Percentiles rank a stretch among this genome's conserved stretches.
Conservation (phyloP, 441 rosid genomes). For the Gossypium laxum region DNA sequence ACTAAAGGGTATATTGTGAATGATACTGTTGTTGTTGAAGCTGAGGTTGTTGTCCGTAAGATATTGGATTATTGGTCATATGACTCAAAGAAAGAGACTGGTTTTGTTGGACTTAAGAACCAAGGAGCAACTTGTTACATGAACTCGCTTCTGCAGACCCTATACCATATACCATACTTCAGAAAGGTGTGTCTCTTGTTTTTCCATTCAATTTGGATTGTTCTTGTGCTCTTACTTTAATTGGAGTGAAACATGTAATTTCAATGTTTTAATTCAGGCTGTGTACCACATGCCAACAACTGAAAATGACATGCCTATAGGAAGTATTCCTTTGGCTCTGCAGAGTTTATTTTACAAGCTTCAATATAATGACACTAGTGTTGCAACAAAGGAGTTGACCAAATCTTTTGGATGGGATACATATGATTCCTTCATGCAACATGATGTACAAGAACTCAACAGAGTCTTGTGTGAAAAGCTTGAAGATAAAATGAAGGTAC, state of each 20-base stretch:
- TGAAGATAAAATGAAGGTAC: slow-evolving; percentile 93
- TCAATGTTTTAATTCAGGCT: slow-evolving; percentile 41
- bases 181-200: slow-evolving; percentile 50
- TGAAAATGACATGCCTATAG: slow-evolving; percentile 77
- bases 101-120: slow-evolving; percentile 84
- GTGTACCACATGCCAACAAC: slow-evolving; percentile 97
- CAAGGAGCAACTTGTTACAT: slow-evolving; percentile 93
- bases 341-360: slow-evolving; percentile 91
- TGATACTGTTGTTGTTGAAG: slow-evolving; percentile 66
- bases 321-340: slow-evolving; percentile 83
- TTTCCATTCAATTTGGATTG: slow-evolving; percentile 12
- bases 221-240: neutral
- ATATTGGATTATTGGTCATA: slow-evolving; percentile 72
- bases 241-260: slow-evolving; percentile 20
- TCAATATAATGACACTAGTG: slow-evolving; percentile 77
- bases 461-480: slow-evolving; percentile 82
- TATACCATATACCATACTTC: slow-evolving; percentile 77
- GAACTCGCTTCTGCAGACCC: slow-evolving; percentile 78
- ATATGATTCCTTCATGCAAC: slow-evolving; percentile 88
- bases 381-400: slow-evolving; percentile 75
- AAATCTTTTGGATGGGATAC: slow-evolving; percentile 97
- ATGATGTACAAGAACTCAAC: slow-evolving; percentile 91
- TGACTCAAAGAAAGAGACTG: slow-evolving; percentile 87
- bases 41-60: slow-evolving; percentile 72
- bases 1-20: slow-evolving; percentile 58